Percentiles rank a stretch among this genome's conserved stretches.
phyloP scores from a whole-genome alignment of 805 yeast genomes.

The Metschnikowia kofuensis region DNA sequence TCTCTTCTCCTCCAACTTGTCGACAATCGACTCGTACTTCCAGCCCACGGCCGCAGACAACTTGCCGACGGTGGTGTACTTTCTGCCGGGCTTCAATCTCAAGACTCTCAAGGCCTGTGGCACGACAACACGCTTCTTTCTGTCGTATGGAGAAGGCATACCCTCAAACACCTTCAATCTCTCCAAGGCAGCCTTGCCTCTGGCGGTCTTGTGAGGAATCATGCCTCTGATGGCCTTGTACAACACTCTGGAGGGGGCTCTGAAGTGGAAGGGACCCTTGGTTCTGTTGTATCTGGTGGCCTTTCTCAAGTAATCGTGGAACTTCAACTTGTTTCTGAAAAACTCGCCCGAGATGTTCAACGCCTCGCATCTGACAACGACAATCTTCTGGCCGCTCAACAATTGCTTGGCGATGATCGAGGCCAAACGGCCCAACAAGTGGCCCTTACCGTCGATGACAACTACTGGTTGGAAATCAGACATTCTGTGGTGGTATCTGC shows the following conservation, averaged over 20 bases:
- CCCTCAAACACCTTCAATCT: conserved; percentile 99
- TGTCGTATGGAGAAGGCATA: conserved; percentile 99
- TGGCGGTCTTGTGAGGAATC: conserved; percentile 99
- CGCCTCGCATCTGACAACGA: conserved; percentile 95
- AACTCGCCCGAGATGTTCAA: conserved; percentile 99
- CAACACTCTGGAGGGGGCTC: conserved; percentile 99
- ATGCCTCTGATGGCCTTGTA: conserved; percentile 99
- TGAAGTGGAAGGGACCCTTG: conserved; percentile 99
- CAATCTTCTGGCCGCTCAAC: conserved; percentile 96
- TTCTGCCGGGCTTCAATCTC: conserved; percentile 99
- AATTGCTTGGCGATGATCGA: conserved; percentile 98
- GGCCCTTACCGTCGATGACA: conserved; percentile 99
- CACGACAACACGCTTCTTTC: conserved; percentile 99
- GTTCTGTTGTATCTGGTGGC: conserved; percentile 98
- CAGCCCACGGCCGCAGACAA: conserved; percentile 97
- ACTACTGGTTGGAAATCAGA: conserved; percentile 94
- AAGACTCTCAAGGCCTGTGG: conserved; percentile 99
- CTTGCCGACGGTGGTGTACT: conserved; percentile 97
- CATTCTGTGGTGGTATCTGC: conserved; percentile 37
- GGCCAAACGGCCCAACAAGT: conserved; percentile 99
- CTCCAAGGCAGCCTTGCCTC: conserved; percentile 99
- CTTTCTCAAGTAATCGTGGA: conserved; percentile 99
- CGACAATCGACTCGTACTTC: conserved; percentile 98
- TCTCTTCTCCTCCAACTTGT: conserved; percentile 98
- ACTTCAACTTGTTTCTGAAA: conserved; percentile 99